A percentile compares a stretch with the other conserved stretches of the same genome.
These are phyloP conservation scores for Gossypium ekmanianum DNA, from an alignment of 345 rosid genomes.

Conservation along the genomic window DNA sequence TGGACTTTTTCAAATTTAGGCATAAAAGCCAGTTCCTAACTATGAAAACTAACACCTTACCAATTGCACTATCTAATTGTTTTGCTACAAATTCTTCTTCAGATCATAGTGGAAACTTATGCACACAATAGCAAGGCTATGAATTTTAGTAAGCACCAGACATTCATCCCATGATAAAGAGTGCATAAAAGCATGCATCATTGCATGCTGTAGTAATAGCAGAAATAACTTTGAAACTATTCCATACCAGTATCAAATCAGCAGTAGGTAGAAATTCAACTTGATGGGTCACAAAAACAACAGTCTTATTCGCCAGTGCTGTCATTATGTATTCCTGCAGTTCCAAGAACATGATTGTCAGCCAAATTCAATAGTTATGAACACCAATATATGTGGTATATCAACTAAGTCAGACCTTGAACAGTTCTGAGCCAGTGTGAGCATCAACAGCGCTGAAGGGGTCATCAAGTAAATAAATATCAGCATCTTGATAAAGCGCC, in stretches of 20 bases:
- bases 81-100: background rate
- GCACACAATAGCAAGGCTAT: background rate
- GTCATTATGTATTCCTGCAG: slow-evolving; percentile 90
- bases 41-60: background rate
- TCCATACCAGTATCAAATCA: slow-evolving; percentile 86
- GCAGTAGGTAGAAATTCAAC: slow-evolving; percentile 97
- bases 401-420: slow-evolving; percentile 55
- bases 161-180: background rate
- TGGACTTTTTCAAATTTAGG: background rate
- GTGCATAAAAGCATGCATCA: background rate
- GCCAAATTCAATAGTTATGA: slow-evolving; percentile 20
- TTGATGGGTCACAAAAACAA: slow-evolving; percentile 97
- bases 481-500: slow-evolving; percentile 99
- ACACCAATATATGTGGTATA: slow-evolving; percentile 13
- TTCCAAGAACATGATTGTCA: slow-evolving; percentile 25
- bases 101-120: background rate
- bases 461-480: slow-evolving; percentile 92
- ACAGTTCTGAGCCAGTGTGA: slow-evolving; percentile 93
- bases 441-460: slow-evolving; percentile 99
- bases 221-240: slow-evolving; percentile 23
- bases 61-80: background rate
- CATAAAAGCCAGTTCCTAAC: background rate
- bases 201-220: background rate
- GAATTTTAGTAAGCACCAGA: background rate
- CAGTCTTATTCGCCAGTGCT: slow-evolving; percentile 81